Conservation (phyloP, 306 rosid genomes). For the Luffa aegyptiaca region DNA sequence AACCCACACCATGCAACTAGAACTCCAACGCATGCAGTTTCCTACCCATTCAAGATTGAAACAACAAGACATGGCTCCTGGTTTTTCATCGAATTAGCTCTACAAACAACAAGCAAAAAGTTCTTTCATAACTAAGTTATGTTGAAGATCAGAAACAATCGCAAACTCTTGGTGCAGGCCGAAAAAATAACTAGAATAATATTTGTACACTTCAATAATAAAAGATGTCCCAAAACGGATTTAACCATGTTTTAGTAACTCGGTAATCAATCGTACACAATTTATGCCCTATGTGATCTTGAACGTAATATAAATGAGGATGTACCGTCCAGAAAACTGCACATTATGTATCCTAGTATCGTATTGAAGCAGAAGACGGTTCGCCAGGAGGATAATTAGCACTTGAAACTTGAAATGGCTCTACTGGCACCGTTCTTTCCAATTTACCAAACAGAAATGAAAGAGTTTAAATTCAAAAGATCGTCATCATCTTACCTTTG, state of each 20-base stretch:
- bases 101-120: background rate
- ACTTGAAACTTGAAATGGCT: background rate
- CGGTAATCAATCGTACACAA: background rate
- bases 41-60: background rate
- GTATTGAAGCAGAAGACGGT: background rate
- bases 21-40: background rate
- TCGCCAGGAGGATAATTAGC: background rate
- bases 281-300: background rate
- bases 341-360: background rate
- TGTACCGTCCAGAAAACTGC: background rate
- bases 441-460: background rate
- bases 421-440: background rate
- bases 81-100: background rate
- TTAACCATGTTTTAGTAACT: background rate
- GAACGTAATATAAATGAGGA: background rate
- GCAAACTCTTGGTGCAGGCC: background rate
- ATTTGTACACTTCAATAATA: background rate
- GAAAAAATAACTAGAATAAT: background rate
- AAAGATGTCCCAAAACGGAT: background rate
- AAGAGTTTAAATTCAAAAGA: background rate
- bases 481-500: constrained; percentile 27
- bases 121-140: background rate
- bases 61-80: background rate
- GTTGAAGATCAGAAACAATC: background rate
- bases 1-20: background rate